Percentiles rank a stretch among this genome's conserved stretches.
These are phyloP conservation scores for Porphyridium purpureum DNA, from an alignment of 23 red algal species.

Conservation along the genomic window DNA sequence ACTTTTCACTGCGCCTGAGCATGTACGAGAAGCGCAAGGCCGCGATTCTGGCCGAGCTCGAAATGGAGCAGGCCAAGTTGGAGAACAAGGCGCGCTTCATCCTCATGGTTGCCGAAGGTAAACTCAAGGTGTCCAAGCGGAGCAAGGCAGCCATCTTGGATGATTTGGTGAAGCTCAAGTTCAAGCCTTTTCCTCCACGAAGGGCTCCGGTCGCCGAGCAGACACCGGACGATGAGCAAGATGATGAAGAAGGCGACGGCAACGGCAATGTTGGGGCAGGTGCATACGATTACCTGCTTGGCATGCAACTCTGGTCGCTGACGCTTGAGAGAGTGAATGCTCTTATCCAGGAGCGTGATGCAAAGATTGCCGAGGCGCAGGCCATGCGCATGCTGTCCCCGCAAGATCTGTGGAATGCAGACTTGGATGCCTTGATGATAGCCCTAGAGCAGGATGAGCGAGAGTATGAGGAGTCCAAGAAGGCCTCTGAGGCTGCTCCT, in stretches of 20 bases:
- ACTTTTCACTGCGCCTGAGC: conserved; percentile 43
- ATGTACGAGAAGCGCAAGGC: conserved; percentile 54
- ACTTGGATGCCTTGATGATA: conserved; percentile 12
- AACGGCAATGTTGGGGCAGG: background rate
- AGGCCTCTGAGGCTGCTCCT: background rate
- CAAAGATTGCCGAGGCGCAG: conserved; percentile 44
- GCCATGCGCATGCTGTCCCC: conserved; percentile 32
- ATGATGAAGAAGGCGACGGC: background rate
- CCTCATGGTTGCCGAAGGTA: conserved; percentile 44
- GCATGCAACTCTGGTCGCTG: conserved; percentile 70
- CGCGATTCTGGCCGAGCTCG: conserved; percentile 29
- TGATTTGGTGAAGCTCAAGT: conserved; percentile 47
- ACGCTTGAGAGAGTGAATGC: conserved; percentile 64
- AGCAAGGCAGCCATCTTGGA: conserved; percentile 40
- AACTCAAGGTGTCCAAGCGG: conserved; percentile 62
- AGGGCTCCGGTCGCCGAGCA: conserved; percentile 5
- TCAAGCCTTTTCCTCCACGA: conserved; percentile 11
- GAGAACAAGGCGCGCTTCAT: conserved; percentile 84
- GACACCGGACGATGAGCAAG: conserved; percentile 21
- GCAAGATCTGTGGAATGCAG: conserved; percentile 42
- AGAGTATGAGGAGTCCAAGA: background rate
- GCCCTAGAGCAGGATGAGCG: background rate
- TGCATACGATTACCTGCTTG: conserved; percentile 76
- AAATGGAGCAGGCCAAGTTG: conserved; percentile 14
- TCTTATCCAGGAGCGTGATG: conserved; percentile 45